Evolutionary conservation across 805 yeast species (phyloP), one percentile per base, ranked within the genome.

Genomic region (Saccharomyces jurei): DNA sequence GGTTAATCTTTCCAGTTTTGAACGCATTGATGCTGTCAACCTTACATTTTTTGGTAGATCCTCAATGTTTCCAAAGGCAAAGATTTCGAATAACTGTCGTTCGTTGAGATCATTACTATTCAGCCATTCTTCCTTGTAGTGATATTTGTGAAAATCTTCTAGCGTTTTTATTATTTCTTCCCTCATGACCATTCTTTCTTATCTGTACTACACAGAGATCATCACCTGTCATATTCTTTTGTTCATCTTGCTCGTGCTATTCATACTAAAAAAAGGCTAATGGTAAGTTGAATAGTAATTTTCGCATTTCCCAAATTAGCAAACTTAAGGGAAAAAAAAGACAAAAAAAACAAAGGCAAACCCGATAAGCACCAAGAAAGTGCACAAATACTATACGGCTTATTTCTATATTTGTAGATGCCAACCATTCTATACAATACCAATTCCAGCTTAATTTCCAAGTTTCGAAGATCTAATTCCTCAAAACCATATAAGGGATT

Each of bases 71-170:
- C 71, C 71, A 56, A 68, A 69, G 28, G 66, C 51, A 50, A 63
- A 66, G 13, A 68, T 50, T 46, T 67, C 71, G 25, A 66, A 53
- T 13, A 64, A 11, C 21, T 52, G n/a, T 14, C 48, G 49, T 22
- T 56, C 57, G 11, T 50, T 44, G 1, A 17, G 48, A 27, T 50
- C 52, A 1, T 29, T 27, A 8, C 61, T 53, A 3, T 50, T 48
- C 4, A 65, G 46, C 72, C 72, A 69, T 26, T 57, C 49, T 14
- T 58, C 52, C 50, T 67, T 68, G 54, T 60, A 69, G 50, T 64
- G 64, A 17, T 57, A 57, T n/a, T 30, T 54, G 4, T 49, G 21
- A 0, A 61, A 63, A 36, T 60, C 60, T 50, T 67, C 69, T 22
- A 66, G 51, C 46, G 41, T 22, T n/a, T 31, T 13, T 21, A 52